These are phyloP conservation scores for Nakazawaea peltata DNA, from an alignment of 805 yeast species.

Conservation along the genomic window DNA sequence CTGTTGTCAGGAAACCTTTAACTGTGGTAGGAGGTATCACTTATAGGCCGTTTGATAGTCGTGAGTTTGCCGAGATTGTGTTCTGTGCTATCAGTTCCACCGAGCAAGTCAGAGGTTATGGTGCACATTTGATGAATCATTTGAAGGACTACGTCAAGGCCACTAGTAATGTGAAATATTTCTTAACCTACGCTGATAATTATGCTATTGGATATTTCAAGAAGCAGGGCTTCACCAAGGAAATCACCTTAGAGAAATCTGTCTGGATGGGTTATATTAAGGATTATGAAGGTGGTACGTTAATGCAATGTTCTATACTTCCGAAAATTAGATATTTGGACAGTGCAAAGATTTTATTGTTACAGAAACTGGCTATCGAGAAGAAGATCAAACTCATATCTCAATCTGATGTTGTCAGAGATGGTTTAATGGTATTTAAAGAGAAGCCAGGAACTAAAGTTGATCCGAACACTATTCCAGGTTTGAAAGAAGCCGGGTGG, in stretches of 20 bases:
- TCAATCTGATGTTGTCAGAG: constrained; percentile 69
- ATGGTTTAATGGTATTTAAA: constrained; percentile 72
- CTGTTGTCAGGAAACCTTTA: constrained; percentile 87
- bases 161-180: constrained; percentile 78
- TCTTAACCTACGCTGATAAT: constrained; percentile 94
- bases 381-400: constrained; percentile 75
- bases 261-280: constrained; percentile 98
- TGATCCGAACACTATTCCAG: constrained; percentile 86
- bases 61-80: constrained; percentile 95
- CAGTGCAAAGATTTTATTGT: constrained; percentile 71
- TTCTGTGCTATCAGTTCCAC: constrained; percentile 97
- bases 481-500: constrained; percentile 93
- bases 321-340: constrained; percentile 86
- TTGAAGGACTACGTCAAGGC: constrained; percentile 89
- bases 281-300: constrained; percentile 97
- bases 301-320: constrained; percentile 95
- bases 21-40: constrained; percentile 98
- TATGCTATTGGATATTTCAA: constrained; percentile 98
- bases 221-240: constrained; percentile 97
- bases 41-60: constrained; percentile 83
- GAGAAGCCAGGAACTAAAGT: constrained; percentile 33
- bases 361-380: constrained; percentile 89
- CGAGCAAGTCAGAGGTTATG: constrained; percentile 97
- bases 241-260: constrained; percentile 74
- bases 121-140: constrained; percentile 98